These are phyloP conservation scores for Clarireedia sp. DNA, from an alignment of 2,329 filamentous ascomycete species.

Conservation along the genomic window DNA sequence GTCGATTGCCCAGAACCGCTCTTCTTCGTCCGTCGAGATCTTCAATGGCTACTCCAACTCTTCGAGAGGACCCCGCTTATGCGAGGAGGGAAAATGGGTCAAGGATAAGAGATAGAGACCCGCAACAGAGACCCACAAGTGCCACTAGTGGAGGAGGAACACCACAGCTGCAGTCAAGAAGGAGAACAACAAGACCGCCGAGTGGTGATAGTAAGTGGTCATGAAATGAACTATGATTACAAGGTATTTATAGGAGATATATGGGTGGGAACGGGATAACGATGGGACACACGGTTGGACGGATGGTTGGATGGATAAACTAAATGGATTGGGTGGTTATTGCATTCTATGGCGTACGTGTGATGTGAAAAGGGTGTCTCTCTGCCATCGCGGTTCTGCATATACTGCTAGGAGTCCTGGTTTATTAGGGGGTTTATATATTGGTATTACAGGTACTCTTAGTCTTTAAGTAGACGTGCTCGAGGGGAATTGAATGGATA, in stretches of 20 bases:
- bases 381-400: background rate
- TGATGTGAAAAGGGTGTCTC: background rate
- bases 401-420: background rate
- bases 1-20: conserved; percentile 28
- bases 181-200: conserved; percentile 23
- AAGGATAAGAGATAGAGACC: conserved; percentile 15
- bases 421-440: background rate
- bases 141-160: conserved; percentile 16
- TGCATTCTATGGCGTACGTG: conserved; percentile 1
- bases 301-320: background rate
- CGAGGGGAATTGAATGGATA: background rate
- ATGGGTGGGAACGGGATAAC: background rate
- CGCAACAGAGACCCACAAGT: conserved; percentile 14
- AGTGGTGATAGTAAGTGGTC: conserved; percentile 31
- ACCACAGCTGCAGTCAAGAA: conserved; percentile 24
- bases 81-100: conserved; percentile 11
- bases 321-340: background rate
- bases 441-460: background rate
- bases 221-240: conserved; percentile 13
- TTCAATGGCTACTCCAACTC: conserved; percentile 22
- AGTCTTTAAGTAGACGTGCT: conserved; percentile 2
- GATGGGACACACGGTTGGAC: background rate
- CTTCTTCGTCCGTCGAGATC: conserved; percentile 26
- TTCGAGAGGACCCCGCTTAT: conserved; percentile 15
- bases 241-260: background rate